Percentiles rank a stretch among this genome's conserved stretches.
Conservation (phyloP, 1,284 basidiomycete genomes). For the Boletus hoseneyae region DNA sequence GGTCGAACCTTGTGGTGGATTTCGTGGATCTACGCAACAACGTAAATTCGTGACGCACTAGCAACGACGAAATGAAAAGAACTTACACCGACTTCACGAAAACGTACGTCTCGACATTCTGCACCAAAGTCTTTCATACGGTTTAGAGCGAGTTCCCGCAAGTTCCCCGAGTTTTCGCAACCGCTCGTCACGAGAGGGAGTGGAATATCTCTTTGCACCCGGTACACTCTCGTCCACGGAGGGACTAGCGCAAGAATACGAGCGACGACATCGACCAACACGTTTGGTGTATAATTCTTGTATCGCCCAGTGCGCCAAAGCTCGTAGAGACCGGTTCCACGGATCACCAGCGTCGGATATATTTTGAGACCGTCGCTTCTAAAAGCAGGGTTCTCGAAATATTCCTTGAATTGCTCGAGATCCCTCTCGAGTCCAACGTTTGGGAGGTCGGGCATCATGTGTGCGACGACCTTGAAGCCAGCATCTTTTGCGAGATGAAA, state of each 20-base stretch:
- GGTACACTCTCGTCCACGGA: conserved; percentile 98
- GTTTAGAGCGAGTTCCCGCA: conserved; percentile 93
- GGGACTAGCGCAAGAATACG: conserved; percentile 95
- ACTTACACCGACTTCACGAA: conserved; percentile 95
- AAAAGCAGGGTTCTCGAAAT: conserved; percentile 98
- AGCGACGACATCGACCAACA: conserved; percentile 95
- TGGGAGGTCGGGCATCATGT: conserved; percentile 98
- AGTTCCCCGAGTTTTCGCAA: conserved; percentile 96
- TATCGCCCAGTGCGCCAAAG: conserved; percentile 96
- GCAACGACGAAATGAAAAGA: neutral
- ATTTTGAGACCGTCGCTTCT: conserved; percentile 97
- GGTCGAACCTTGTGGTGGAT: conserved; percentile 98
- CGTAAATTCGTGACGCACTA: conserved; percentile 3
- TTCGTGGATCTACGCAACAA: conserved; percentile 81
- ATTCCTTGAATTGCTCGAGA: conserved; percentile 98
- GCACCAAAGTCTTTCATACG: conserved; percentile 99
- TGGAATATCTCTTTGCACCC: conserved; percentile 96
- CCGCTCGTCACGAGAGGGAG: conserved; percentile 94
- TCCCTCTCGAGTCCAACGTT: conserved; percentile 98
- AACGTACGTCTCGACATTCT: conserved; percentile 96
- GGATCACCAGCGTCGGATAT: conserved; percentile 97
- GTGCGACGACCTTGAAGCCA: conserved; percentile 98
- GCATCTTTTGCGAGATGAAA: conserved; percentile 99
- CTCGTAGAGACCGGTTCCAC: conserved; percentile 96
- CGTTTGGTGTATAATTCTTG: conserved; percentile 99